phyloP scores from a whole-genome alignment of 129 eudicot species.

The Rutidosis leptorrhynchoides region DNA sequence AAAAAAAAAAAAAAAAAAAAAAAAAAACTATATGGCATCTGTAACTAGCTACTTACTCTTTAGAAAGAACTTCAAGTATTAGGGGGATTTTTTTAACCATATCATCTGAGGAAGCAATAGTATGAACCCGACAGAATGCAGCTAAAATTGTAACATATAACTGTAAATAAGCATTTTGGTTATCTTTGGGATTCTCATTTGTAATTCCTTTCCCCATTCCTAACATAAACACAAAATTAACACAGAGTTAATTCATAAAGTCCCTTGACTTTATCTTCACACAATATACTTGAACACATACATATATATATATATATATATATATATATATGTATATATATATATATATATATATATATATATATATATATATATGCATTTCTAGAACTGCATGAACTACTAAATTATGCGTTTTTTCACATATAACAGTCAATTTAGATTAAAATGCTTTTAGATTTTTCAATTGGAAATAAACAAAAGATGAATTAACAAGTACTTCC shows the following conservation, averaged over 20 bases:
- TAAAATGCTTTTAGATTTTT: background rate
- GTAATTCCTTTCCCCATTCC: slow-evolving; percentile 73
- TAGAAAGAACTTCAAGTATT: slow-evolving; percentile 49
- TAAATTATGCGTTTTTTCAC: too few relatives aligned
- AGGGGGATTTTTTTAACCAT: slow-evolving; percentile 58
- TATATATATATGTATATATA: too few relatives aligned
- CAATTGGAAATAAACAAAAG: background rate
- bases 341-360: too few relatives aligned
- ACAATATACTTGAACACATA: background rate
- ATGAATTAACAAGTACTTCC: background rate
- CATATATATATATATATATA: too few relatives aligned
- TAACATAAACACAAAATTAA: slow-evolving; percentile 17
- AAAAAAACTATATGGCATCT: background rate
- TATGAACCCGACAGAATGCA: slow-evolving; percentile 65
- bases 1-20: too few relatives aligned
- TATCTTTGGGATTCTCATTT: slow-evolving; percentile 31
- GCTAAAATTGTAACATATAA: slow-evolving; percentile 68
- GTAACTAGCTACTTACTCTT: slow-evolving; percentile 34
- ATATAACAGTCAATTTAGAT: too few relatives aligned
- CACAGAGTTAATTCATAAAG: background rate
- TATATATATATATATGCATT: too few relatives aligned
- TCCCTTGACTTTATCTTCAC: background rate
- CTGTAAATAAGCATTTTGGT: slow-evolving; percentile 65
- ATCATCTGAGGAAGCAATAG: slow-evolving; percentile 62
- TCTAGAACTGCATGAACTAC: background rate